Conservation (phyloP, 2,329 filamentous ascomycete species). For the Apiospora marii region DNA sequence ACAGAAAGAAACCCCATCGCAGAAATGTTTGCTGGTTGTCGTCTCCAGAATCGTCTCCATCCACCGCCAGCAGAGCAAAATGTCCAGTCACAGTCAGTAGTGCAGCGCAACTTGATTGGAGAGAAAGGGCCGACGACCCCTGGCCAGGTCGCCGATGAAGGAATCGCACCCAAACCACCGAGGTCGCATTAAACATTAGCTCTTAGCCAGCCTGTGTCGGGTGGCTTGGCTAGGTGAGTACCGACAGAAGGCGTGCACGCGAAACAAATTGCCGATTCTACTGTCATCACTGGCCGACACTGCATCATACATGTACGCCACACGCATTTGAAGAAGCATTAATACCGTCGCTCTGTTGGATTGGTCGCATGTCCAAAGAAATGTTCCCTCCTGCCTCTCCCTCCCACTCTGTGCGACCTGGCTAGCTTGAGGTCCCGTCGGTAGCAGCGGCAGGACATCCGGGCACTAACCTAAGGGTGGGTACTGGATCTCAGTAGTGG, state of each 20-base stretch:
- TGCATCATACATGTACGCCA: neutral
- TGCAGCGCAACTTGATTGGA: neutral
- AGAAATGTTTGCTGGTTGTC: neutral
- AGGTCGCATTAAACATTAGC: conserved; percentile 9
- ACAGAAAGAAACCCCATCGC: neutral
- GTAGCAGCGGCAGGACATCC: neutral
- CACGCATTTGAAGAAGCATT: neutral
- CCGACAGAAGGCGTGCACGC: neutral
- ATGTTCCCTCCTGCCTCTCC: no score
- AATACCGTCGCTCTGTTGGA: neutral
- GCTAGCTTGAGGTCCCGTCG: neutral
- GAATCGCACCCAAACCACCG: neutral
- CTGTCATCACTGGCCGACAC: neutral
- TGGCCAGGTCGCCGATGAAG: neutral
- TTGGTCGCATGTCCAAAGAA: neutral
- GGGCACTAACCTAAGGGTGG: neutral
- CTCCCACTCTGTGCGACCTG: neutral
- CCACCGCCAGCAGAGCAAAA: neutral
- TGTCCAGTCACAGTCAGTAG: neutral
- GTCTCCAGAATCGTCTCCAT: neutral
- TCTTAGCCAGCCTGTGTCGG: neutral
- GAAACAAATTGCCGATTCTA: neutral
- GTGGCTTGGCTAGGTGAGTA: neutral
- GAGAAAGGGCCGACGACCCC: neutral
- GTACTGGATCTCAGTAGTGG: neutral